Base-by-base conservation (phyloP, 306 rosid species). In the Fagus sylvatica region DNA sequence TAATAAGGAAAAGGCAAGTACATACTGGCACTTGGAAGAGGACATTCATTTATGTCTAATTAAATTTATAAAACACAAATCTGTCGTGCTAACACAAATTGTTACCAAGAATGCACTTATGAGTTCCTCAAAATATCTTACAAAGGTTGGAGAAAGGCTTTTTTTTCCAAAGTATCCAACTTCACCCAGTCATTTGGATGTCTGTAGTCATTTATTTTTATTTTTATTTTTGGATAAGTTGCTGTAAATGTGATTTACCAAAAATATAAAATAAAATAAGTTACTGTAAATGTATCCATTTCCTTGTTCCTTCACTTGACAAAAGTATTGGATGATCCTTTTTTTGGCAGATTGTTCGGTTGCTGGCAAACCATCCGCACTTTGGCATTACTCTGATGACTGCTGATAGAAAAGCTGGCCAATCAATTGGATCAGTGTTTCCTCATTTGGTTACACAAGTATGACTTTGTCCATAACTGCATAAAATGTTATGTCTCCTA, bases 341-440 rank as follows among this genome's bases (percentile, higher is more conserved):
- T 69, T 84, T 72, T 39, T 70, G n/a, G 78, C 79, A 94, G 98
- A 90, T 94, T 87, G 87, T 92, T 74, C 85, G 98, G 84, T 94
- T 92, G 70, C 82, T 94, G 70, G 97, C 93, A 40, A 92, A 92
- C 85, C 98, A 92, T 89, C 98, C 97, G 9, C 90, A 91, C 55
- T 90, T 92, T 74, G 87, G 86, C 69, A 88, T 88, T 85, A 73
- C 93, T 72, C 61, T 94, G 59, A 30, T 94, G 93, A 94, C 97
- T 1, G 97, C 97, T 69, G 97, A 90, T 76, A 88, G 97, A 80
- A 94, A 92, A 85, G 97, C 98, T 78, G 97, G 98, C 49, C 97
- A 89, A 78, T 82, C 97, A 32, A 87, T 94, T 74, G 87, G 92
- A 40, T 89, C 97, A 41, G 98, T 89, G 32, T 94, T 92, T 85